Conservation (phyloP, 768 basidiomycete species). For the Mycena capillaripes region DNA sequence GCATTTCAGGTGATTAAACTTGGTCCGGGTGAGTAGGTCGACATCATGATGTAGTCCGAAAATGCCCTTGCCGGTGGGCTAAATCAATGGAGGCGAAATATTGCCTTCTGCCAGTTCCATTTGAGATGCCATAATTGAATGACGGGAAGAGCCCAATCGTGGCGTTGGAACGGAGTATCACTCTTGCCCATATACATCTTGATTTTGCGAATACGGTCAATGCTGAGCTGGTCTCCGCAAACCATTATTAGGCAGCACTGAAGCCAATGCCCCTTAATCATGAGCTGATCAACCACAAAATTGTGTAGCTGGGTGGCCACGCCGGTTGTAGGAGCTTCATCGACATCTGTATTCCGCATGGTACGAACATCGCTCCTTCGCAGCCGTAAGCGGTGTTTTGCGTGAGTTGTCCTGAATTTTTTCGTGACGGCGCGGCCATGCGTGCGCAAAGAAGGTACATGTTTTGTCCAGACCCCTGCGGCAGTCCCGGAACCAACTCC, state of each 20-base stretch:
- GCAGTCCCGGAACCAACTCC: not conserved
- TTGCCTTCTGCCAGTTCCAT: slow-evolving; percentile 35
- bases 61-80: slow-evolving; percentile 3
- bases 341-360: slow-evolving; percentile 25
- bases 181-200: slow-evolving; percentile 29
- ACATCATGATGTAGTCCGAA: slow-evolving; percentile 28
- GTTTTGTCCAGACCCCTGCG: not conserved
- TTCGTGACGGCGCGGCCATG: slow-evolving; percentile 4
- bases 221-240: slow-evolving; percentile 38
- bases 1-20: slow-evolving; percentile 32
- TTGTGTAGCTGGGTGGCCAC: slow-evolving; percentile 21
- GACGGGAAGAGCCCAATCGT: slow-evolving; percentile 37
- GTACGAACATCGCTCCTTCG: slow-evolving; percentile 30
- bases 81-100: slow-evolving; percentile 33
- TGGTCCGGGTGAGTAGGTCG: slow-evolving; percentile 13
- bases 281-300: slow-evolving; percentile 30
- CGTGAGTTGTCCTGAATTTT: slow-evolving; percentile 1
- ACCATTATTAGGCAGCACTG: slow-evolving; percentile 28
- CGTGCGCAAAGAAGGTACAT: not conserved
- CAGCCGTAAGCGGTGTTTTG: slow-evolving; percentile 31
- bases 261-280: slow-evolving; percentile 12
- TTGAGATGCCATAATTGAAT: slow-evolving; percentile 40
- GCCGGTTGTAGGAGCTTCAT: slow-evolving; percentile 31
- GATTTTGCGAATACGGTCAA: slow-evolving; percentile 35
- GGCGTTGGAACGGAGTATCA: slow-evolving; percentile 11